Base-by-base conservation (phyloP, 2,329 filamentous ascomycete species). In the Diaporthe humulicola region DNA sequence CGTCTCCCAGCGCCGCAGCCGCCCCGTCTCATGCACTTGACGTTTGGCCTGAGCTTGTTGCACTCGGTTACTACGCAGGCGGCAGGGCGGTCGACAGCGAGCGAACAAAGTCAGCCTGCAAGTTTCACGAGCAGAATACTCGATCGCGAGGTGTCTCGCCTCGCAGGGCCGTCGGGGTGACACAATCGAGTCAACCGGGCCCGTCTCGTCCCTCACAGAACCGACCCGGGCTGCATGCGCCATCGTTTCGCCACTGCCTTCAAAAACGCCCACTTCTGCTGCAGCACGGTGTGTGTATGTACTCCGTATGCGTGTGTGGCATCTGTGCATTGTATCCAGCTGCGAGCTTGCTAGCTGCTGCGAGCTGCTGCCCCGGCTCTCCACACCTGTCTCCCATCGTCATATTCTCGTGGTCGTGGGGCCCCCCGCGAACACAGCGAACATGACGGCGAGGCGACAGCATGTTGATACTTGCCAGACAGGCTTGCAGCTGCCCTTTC, bases 221-320 rank as follows among this genome's bases (percentile, higher is more conserved):
- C 45, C 33, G 36, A 30, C 56, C 30, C n/a, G n/a, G 56, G 22
- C 42, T 7, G 56, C 56, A 71, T 61, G 33, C 70, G 52, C 45
- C 57, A 69, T 54, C 36, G 45, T 72, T 64, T 72, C 57, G 70
- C 70, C 70, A 72, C 70, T 64, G 58, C 70, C 57, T 64, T 33
- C 57, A 54, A 42, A 42, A 61, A 45, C 61, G 45, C 61, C 45
- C 61, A 52, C 42, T 54, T 50, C 33, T 56, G 50, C 28, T 61
- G 56, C 70, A 42, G 70, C 57, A 36, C 8, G 33, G n/a, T 28
- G 33, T n/a, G 52, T 38, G 50, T 9, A 22, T 30, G 28, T 56
- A 12, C n/a, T 28, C 15, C 17, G 22, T 54, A 45, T 45, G 45
- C 22, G 48, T 50, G 60, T 30, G 60, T 45, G 58, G 58, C 58